Evolutionary conservation across 2,329 filamentous ascomycete genomes (phyloP), one percentile per base, ranked within the genome.

Genomic region (Ambrosiella xylebori): DNA sequence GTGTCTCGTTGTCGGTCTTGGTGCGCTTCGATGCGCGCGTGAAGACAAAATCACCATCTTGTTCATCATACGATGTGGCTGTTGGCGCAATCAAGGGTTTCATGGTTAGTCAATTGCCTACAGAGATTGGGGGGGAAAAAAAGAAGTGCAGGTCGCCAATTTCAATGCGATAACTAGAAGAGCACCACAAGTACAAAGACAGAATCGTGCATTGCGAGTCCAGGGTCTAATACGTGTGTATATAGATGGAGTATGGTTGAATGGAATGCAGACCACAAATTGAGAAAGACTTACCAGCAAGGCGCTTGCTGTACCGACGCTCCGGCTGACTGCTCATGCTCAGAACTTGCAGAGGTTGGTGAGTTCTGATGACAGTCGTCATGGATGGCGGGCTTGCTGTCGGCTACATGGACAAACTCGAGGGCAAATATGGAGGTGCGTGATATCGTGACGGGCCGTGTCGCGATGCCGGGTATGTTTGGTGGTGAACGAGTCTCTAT

Each of bases 41-140:
- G 67, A 89, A 90, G 59, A 81, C 74, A 64, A 90, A 90, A 62
- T 86, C 86, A 64, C 85, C 86, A 71, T 86, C 82, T 65, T 85
- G 79, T 68, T 90, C 85, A 64, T 87, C 84, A 56, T 71, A 68
- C 50, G 65, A 64, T 61, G 66, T 66, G 62, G 71, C 72, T 72
- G 38, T 49, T 39, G 38, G 40, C 6, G 41, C 52, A 41, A 44
- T 41, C 19, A 39, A 17, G 15, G 44, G 45, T 37, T 39, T 40
- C 39, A 56, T 55, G 27, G 59, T 52, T 47, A 58, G 59, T 62
- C 2, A 37, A 55, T 6, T 36, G 50, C 17, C 47, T 40, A 13
- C 41, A 27, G 19, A 27, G 44, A 44, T 59, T 12, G 9, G n/a
- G n/a, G n/a, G n/a, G n/a, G n/a, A n/a, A 19, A 27, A 11, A 8